Evolutionary conservation across 2,329 filamentous ascomycete species (phyloP).

Genomic region (Tricladium varicosporioides): DNA sequence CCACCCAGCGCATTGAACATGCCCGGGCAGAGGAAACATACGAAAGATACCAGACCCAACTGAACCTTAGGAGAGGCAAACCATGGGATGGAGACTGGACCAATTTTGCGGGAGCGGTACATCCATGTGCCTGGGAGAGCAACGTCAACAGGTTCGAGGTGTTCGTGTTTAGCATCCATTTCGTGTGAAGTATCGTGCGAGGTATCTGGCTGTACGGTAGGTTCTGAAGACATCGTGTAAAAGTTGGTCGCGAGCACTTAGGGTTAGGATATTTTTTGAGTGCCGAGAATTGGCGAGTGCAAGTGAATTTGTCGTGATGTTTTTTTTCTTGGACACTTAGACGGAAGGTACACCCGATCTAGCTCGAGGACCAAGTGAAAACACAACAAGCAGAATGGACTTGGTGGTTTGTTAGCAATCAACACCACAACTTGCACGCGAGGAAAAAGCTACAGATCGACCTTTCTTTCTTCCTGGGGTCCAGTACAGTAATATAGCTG

Average conservation of each 20-base stretch:
- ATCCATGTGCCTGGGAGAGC: constrained; percentile 53
- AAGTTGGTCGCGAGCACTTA: background rate
- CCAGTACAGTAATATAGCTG: background rate
- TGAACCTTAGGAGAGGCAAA: constrained; percentile 74
- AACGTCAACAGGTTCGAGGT: background rate
- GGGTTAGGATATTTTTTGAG: no score
- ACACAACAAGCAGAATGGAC: no score
- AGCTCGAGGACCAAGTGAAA: no score
- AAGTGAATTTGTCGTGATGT: no score
- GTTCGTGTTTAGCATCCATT: background rate
- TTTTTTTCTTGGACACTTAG: no score
- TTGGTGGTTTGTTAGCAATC: no score
- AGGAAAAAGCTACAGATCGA: no score
- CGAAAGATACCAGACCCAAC: constrained; percentile 67
- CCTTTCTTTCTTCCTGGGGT: background rate
- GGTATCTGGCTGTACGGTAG: background rate
- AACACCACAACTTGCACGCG: no score
- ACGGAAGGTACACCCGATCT: no score
- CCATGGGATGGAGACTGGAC: constrained; percentile 55
- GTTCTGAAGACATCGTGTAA: background rate
- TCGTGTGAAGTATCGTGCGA: background rate
- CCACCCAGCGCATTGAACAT: constrained; percentile 70
- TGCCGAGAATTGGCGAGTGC: no score
- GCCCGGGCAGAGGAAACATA: constrained; percentile 70
- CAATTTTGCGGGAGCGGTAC: constrained; percentile 61